A percentile compares a stretch with the other conserved stretches of the same genome.
Evolutionary conservation across 305 asterid species (phyloP).

Genomic region (Vinca major): DNA sequence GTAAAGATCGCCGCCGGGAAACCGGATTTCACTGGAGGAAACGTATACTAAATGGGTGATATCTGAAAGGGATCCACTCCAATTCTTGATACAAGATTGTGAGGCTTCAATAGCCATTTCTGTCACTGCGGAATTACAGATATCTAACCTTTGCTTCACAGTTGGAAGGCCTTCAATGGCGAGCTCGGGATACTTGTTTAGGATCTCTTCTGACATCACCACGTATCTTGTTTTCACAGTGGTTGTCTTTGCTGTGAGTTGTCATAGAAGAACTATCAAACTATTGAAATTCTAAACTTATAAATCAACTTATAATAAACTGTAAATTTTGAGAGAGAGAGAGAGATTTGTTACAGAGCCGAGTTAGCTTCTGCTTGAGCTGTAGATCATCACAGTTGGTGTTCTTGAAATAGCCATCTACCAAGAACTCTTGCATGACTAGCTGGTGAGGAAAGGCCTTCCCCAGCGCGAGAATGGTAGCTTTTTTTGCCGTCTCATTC

Average conservation of each 20-base stretch:
- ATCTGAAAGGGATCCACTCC: slow-evolving; percentile 59
- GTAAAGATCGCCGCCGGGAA: slow-evolving; percentile 81
- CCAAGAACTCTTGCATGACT: slow-evolving; percentile 82
- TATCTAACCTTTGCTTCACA: slow-evolving; percentile 60
- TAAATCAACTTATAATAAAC: too few species aligned
- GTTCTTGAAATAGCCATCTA: slow-evolving; percentile 77
- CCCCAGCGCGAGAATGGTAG: slow-evolving; percentile 71
- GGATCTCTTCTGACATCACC: slow-evolving; percentile 95
- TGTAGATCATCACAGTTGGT: slow-evolving; percentile 77
- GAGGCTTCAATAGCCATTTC: slow-evolving; percentile 89
- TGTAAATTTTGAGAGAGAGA: not conserved
- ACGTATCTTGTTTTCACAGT: slow-evolving; percentile 89
- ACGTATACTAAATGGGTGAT: slow-evolving; percentile 68
- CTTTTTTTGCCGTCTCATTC: slow-evolving; percentile 30
- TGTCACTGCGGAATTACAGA: slow-evolving; percentile 84
- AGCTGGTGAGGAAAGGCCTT: slow-evolving; percentile 98
- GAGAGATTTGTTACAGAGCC: slow-evolving; percentile 45
- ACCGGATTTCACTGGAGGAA: slow-evolving; percentile 62
- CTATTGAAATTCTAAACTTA: too few species aligned
- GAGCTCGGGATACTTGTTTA: slow-evolving; percentile 72
- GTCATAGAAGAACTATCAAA: not conserved
- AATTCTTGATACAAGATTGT: slow-evolving; percentile 45
- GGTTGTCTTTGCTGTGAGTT: slow-evolving; percentile 70
- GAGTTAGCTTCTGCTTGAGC: slow-evolving; percentile 74
- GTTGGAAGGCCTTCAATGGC: slow-evolving; percentile 75